phyloP scores from a whole-genome alignment of 768 basidiomycete genomes.

The Strobilomyces echinocephalus region DNA sequence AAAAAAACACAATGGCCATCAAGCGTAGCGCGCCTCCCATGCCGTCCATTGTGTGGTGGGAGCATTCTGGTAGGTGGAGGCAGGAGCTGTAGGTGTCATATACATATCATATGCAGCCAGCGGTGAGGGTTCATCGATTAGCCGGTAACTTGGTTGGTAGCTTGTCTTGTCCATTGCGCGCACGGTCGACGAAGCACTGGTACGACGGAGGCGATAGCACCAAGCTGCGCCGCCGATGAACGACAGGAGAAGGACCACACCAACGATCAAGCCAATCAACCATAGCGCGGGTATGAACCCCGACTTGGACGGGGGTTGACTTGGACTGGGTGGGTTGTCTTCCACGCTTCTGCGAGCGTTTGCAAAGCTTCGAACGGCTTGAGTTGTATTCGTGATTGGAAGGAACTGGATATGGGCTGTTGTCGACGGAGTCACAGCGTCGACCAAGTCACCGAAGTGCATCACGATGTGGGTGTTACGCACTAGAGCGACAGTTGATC shows the following conservation, averaged over 20 bases:
- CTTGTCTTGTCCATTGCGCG: too few species aligned
- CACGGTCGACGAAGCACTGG: neutral
- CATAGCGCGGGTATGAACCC: constrained; percentile 14
- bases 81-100: constrained; percentile 13
- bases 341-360: constrained; percentile 3
- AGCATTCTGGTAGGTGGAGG: constrained; percentile 8
- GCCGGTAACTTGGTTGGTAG: constrained; percentile 12
- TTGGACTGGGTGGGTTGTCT: constrained; percentile 31
- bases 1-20: too few species aligned
- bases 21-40: constrained; percentile 18
- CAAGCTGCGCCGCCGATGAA: neutral
- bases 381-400: constrained; percentile 46
- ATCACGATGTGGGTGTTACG: constrained; percentile 62
- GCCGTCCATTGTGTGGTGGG: constrained; percentile 19
- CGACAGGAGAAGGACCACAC: constrained; percentile 6
- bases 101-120: constrained; percentile 27
- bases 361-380: constrained; percentile 28
- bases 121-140: constrained; percentile 25
- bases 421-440: constrained; percentile 33
- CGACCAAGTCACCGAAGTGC: constrained; percentile 60
- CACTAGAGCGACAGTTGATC: constrained; percentile 34
- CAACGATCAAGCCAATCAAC: constrained; percentile 17
- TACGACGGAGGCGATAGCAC: constrained; percentile 10
- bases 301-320: constrained; percentile 26
- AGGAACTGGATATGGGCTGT: constrained; percentile 62